Evolutionary conservation across 352 stramenopile species (phyloP), one percentile per base, ranked within the genome.

Genomic region (Globisporangium orthogonon): DNA sequence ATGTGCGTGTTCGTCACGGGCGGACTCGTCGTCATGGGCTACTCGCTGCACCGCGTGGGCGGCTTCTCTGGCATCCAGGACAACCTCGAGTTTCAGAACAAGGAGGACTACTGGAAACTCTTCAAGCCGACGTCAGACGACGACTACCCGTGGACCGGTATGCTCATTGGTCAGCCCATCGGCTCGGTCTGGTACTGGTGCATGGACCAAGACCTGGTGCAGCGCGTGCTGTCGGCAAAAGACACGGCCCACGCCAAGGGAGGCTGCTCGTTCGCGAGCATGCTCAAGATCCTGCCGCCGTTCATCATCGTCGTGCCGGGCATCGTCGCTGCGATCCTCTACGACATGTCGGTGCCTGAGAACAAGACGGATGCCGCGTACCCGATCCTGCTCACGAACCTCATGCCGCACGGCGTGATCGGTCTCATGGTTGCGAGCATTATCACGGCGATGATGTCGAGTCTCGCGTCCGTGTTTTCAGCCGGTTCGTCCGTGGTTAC

Each of bases 111-210:
- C 60, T 81, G 78, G 65, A 65, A 86, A 50, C 54, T 85, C 9
- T 87, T 76, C 67, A 78, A 85, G 50, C 65, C 70, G 9, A 76
- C 66, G 3, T 54, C 65, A 28, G 78, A 87, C 46, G 50, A 61
- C 1, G 77, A 86, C 54, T 88, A 88, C 60, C 78, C 78, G 50
- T 88, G 76, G 78, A 86, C 77, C 1, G 77, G 77, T 51, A 86
- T 87, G 73, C 67, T 88, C 45, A 78, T 88, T 29, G 78, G 78
- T 4, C 74, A 85, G 54, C 75, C 73, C 23, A 60, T 86, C 10
- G 74, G 76, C 9, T 83, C 72, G 11, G 74, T 85, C 44, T 88
- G 76, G 76, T 86, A 88, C 61, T 88, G 78, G 78, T 86, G 78
- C 56, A 85, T 88, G 71, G 76, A 88, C 55, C 78, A 88, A 41